phyloP scores from a whole-genome alignment of 2,329 filamentous ascomycete species.

The Scorias spongiosa region DNA sequence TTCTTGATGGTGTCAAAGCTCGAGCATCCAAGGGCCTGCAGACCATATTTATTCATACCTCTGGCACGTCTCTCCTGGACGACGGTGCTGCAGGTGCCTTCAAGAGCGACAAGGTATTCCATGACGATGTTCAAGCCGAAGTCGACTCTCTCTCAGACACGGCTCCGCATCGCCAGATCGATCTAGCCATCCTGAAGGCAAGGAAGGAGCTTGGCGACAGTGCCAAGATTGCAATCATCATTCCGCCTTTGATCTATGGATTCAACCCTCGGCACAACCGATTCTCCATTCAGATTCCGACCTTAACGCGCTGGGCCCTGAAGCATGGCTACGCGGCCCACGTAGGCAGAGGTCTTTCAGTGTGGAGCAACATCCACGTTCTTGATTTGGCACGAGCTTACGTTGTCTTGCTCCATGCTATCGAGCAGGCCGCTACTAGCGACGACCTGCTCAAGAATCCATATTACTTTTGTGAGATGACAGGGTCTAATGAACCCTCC shows the following conservation, averaged over 20 bases:
- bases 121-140: constrained; percentile 25
- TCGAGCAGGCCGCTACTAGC: constrained; percentile 19
- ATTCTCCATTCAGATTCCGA: constrained; percentile 34
- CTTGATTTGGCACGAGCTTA: constrained; percentile 33
- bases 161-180: constrained; percentile 31
- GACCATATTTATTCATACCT: constrained; percentile 37
- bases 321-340: constrained; percentile 33
- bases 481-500: constrained; percentile 25
- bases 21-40: constrained; percentile 22
- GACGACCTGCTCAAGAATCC: constrained; percentile 26
- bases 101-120: constrained; percentile 26
- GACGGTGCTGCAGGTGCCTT: constrained; percentile 23
- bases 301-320: constrained; percentile 31
- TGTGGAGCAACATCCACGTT: constrained; percentile 33
- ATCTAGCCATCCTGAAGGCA: constrained; percentile 28
- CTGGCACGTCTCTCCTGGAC: constrained; percentile 27
- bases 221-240: constrained; percentile 33
- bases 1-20: constrained; percentile 29
- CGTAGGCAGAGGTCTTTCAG: constrained; percentile 27
- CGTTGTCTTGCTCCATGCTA: constrained; percentile 29
- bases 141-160: constrained; percentile 28
- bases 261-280: constrained; percentile 23
- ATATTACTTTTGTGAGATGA: constrained; percentile 36
- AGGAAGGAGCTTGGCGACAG: constrained; percentile 22
- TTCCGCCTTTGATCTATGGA: constrained; percentile 35